Evolutionary conservation across 2,329 filamentous ascomycete species (phyloP), one percentile per base, ranked within the genome.

Genomic region (Lanzia echinophila): DNA sequence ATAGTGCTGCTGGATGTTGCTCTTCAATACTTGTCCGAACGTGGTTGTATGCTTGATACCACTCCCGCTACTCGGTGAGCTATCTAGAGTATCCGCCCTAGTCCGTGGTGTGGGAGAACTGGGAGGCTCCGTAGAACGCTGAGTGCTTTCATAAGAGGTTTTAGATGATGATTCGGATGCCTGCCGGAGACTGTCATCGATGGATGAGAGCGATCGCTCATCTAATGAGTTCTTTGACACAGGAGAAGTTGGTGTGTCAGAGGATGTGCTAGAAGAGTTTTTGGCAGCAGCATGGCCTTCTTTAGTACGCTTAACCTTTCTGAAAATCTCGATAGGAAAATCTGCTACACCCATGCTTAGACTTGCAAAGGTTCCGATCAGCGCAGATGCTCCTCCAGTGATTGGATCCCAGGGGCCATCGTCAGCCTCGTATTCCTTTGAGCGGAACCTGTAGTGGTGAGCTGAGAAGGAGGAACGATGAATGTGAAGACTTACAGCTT

Each of bases 311-410:
- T 64, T 63, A 15, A 65, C 61, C 11, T 53, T 59, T 53, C 74
- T 78, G 67, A 82, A 80, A 5, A 83, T 68, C 55, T 82, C 77
- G 17, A 77, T 71, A 2, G 82, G 82, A 60, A 85, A 79, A 64
- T 95, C 90, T 1, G 88, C 88, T 39, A 95, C 77, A 1, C 89
- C 88, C 79, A 95, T 87, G 63, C 88, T 81, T 54, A 96, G 84
- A 38, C 81, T 86, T 24, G 86, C 84, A 45, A 94, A 75, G n/a
- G 91, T 92, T 6, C 87, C 87, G n/a, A 95, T 74, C 1, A 96
- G 71, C 0, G 90, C 88, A 43, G 83, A 81, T 0, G 89, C 84
- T 15, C 83, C 87, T 19, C 88, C 89, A 13, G 86, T 84, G 22
- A 95, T 80, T 0, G 90, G 89, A 60, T 94, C 90, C 63, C 81